A percentile compares a stretch with the other conserved stretches of the same genome.
These are phyloP conservation scores for Logfia minima DNA, from an alignment of 129 eudicot genomes.

Conservation along the genomic window DNA sequence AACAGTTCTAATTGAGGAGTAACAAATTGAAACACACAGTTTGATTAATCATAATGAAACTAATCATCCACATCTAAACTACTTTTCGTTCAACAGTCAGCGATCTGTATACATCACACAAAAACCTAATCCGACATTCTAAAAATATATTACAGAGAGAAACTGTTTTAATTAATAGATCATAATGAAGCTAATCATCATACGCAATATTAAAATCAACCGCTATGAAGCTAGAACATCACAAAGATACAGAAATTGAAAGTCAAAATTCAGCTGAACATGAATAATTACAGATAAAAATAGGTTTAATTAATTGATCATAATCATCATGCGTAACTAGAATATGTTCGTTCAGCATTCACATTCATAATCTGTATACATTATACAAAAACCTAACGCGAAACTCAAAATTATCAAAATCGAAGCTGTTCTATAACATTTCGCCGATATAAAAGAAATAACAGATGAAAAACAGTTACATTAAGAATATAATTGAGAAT, in stretches of 20 bases:
- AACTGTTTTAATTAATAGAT: neutral
- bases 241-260: too few species aligned
- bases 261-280: neutral
- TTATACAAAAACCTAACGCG: neutral
- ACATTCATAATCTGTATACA: neutral
- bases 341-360: constrained; percentile 7
- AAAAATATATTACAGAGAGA: neutral
- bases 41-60: constrained; percentile 5
- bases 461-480: neutral
- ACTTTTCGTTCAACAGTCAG: constrained; percentile 1
- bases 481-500: constrained; percentile 3
- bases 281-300: neutral
- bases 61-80: neutral
- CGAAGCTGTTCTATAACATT: neutral
- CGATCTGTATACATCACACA: neutral
- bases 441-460: neutral
- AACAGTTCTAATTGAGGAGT: neutral
- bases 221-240: too few species aligned
- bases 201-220: neutral
- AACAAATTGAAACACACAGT: neutral
- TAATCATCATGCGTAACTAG: neutral
- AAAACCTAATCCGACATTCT: neutral
- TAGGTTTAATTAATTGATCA: neutral
- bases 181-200: neutral
- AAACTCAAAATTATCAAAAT: neutral